Percentiles rank a stretch among this genome's conserved stretches.
Evolutionary conservation across 2,329 filamentous ascomycete species (phyloP).

Genomic region (Fusarium staphyleae): DNA sequence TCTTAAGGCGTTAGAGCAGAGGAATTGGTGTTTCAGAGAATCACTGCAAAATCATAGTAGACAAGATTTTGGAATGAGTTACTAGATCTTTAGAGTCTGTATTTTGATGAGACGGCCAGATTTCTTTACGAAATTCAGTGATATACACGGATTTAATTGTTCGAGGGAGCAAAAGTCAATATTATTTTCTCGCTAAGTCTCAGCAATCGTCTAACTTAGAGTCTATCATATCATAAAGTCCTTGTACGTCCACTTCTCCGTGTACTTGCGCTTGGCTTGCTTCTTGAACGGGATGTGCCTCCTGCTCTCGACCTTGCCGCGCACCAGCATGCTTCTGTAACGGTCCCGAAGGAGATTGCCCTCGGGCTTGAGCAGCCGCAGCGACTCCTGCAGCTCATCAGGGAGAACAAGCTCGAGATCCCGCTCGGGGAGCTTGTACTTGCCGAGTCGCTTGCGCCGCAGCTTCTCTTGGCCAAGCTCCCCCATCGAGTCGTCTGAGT

Average conservation of each 20-base stretch:
- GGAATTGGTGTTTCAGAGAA: slow-evolving; percentile 6
- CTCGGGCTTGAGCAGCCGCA: slow-evolving; percentile 87
- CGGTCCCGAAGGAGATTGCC: slow-evolving; percentile 94
- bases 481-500: slow-evolving; percentile 55
- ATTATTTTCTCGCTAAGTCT: slow-evolving; percentile 34
- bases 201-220: slow-evolving; percentile 19
- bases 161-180: slow-evolving; percentile 16
- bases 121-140: background rate
- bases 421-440: slow-evolving; percentile 76
- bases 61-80: slow-evolving; percentile 1
- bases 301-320: slow-evolving; percentile 87
- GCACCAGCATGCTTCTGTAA: slow-evolving; percentile 85
- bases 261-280: slow-evolving; percentile 80
- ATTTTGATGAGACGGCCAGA: background rate
- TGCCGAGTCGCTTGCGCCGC: slow-evolving; percentile 76
- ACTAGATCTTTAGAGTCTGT: background rate
- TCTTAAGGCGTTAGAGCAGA: slow-evolving; percentile 19
- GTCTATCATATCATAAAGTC: slow-evolving; percentile 67
- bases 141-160: background rate
- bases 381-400: slow-evolving; percentile 82
- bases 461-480: slow-evolving; percentile 70
- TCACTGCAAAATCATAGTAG: slow-evolving; percentile 3
- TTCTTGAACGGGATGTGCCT: slow-evolving; percentile 81
- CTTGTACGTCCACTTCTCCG: slow-evolving; percentile 98
- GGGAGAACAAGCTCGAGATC: slow-evolving; percentile 81